Evolutionary conservation across 2,329 filamentous ascomycete species (phyloP), one percentile per base, ranked within the genome.

Genomic region (Akanthomyces dipterigenus): DNA sequence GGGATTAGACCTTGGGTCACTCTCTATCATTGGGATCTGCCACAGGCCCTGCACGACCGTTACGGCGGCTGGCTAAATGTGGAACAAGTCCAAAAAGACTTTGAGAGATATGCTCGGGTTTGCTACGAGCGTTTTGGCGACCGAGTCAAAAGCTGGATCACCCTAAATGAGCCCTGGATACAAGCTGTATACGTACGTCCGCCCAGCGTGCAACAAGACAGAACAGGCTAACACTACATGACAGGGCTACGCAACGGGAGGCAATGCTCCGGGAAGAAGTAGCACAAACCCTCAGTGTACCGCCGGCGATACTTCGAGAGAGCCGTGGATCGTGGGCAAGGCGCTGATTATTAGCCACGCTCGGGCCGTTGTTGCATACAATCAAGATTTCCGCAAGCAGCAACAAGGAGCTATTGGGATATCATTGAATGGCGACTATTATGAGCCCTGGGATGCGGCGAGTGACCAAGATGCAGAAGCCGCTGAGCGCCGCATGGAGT

Each of bases 1-100:
- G 83, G 80, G 24, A 87, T 88, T 63, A 78, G 77, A 36, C 85
- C 86, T 0, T 79, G 86, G 70, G 76, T 87, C 43, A 88, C 86
- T 0, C 75, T 89, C 1, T 87, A 83, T 67, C 86, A 88, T 69
- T 88, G 85, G 85, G 85, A 88, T 16, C 63, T 74, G 0, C 75
- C 75, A 0, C 73, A 74, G 16, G 68, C 54, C 0, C 68, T 77
- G 0, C 68, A 76, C 36, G 71, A 75, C 24, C 66, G 73, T 0
- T 76, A 77, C 6, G 71, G 73, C 0, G 74, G 73, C 0, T 71
- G 69, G 66, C 45, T 76, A 5, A 65, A 75, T 40, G 69, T 69
- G 6, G 65, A 68, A 2, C 66, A 74, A 54, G 70, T 69, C 0
- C 66, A 70, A 16, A 65, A 65, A 6, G 74, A 76, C 60, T 75